Percentiles rank a stretch among this genome's conserved stretches.
Evolutionary conservation across 257 asterid genomes (phyloP).

Genomic region (Cynanchum wilfordii): DNA sequence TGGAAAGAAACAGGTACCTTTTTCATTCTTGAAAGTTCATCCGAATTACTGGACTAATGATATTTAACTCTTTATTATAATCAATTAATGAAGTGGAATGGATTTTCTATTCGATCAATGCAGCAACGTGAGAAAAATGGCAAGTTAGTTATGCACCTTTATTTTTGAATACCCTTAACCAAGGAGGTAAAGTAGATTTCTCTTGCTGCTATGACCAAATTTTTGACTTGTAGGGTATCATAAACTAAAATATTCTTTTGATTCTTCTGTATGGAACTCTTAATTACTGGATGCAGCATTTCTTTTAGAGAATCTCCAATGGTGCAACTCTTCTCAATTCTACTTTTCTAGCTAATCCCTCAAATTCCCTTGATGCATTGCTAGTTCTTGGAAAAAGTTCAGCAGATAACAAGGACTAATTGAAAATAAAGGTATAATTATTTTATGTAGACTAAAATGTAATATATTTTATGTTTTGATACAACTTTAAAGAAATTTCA

Average conservation of each 20-base stretch:
- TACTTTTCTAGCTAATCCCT: conserved; percentile 41
- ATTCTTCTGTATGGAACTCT: conserved; percentile 71
- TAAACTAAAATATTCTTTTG: conserved; percentile 1
- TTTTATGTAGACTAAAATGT: not conserved
- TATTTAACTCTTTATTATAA: conserved; percentile 33
- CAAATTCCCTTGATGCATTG: conserved; percentile 59
- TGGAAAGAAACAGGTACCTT: conserved; percentile 73
- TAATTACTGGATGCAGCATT: conserved; percentile 94
- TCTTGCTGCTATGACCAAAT: conserved; percentile 5
- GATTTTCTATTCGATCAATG: conserved; percentile 15
- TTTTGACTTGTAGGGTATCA: not conserved
- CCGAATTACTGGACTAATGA: too few relatives aligned
- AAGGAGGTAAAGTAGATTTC: conserved; percentile 41
- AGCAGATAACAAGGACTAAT: conserved; percentile 29
- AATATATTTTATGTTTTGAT: not conserved
- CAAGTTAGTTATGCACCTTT: conserved; percentile 95
- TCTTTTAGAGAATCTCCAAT: conserved; percentile 87
- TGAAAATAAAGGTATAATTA: conserved; percentile 35
- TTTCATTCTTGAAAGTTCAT: conserved; percentile 10
- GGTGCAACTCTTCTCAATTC: conserved; percentile 78
- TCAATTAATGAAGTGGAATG: not conserved
- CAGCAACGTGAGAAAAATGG: conserved; percentile 83
- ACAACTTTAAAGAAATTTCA: not conserved
- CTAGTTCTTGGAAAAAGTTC: conserved; percentile 65
- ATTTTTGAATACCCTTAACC: conserved; percentile 70